Base-by-base conservation (phyloP, 164 flowering plant species). In the Vitis cinerea region DNA sequence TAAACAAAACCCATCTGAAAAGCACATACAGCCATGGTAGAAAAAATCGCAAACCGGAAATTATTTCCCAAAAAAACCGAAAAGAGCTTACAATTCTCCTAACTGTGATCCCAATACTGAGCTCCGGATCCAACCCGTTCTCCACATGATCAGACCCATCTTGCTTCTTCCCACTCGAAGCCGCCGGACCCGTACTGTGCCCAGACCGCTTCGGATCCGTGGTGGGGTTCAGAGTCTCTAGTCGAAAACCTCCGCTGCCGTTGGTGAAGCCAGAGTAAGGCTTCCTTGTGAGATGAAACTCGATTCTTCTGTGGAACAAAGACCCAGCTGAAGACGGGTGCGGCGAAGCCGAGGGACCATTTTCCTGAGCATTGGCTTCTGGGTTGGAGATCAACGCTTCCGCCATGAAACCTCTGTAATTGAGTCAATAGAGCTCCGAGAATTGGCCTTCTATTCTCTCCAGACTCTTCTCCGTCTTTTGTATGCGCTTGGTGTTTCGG, bases 141-240 rank as follows among this genome's bases (percentile, higher is more conserved):
- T 88, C 92, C 61, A 57, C 44, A 13, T 72, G 44, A 67, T 70
- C 80, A 55, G 64, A 63, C 49, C 65, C 83, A 3, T 80, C 89
- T 9, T 63, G 60, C 62, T 70, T 82, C 80, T 82, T 84, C 57
- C 59, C 83, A 1, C 57, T 10, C 47, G 44, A 44, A 14, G 56
- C 49, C 8, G 71, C 57, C 53, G 44, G 76, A 23, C 23, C 67
- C n/a, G 48, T 53, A n/a, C 51, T 74, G 17, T 23, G 12, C 63
- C 11, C 66, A 3, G 44, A 9, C n/a, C 12, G 64, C 31, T 30
- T 59, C 44, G 7, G 44, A 6, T 37, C 44, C 37, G 74, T 56
- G 7, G 64, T 58, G 12, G 97, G 93, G 68, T 90, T 90, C 71
- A 92, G 72, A 3, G 93, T 92, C 76, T 85, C 93, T 37, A 92